These are phyloP conservation scores for Trebouxia sp. DNA, from an alignment of 139 green algal species.

Conservation along the genomic window DNA sequence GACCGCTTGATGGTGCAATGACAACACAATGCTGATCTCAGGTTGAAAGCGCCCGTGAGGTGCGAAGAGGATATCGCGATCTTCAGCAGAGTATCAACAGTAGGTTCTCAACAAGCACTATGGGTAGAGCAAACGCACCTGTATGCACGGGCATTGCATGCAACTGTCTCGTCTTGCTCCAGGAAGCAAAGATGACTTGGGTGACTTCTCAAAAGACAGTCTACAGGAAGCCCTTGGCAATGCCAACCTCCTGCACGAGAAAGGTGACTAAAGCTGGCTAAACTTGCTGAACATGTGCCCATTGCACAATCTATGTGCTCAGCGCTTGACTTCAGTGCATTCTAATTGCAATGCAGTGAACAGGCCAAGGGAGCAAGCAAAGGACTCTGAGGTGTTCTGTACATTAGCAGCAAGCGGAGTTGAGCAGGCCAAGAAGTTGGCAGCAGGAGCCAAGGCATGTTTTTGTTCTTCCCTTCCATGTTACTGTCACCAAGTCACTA, in stretches of 20 bases:
- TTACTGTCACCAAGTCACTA: not conserved
- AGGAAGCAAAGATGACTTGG: constrained; percentile 25
- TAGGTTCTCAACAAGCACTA: not conserved
- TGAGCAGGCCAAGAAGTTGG: constrained; percentile 27
- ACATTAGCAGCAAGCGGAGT: not conserved
- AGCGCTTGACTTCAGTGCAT: not conserved
- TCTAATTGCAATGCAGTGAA: not conserved
- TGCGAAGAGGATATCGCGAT: not conserved
- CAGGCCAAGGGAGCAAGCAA: constrained; percentile 22
- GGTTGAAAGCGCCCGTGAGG: not conserved
- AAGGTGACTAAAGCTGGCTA: not conserved
- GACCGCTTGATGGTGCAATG: too few relatives aligned
- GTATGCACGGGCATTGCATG: too few relatives aligned
- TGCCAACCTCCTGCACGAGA: not conserved
- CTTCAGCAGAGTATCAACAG: constrained; percentile 12
- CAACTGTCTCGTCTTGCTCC: too few relatives aligned
- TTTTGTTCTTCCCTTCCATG: not conserved
- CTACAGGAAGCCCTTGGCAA: constrained; percentile 10
- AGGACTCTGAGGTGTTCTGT: constrained; percentile 16
- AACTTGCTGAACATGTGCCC: too few relatives aligned
- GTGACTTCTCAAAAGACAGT: constrained; percentile 19
- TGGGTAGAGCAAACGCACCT: too few relatives aligned
- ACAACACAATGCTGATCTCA: too few relatives aligned
- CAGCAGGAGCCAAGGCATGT: not conserved
- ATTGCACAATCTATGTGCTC: too few relatives aligned